Evolutionary conservation across 371 early-diverging fungal genomes (phyloP), one percentile per base, ranked within the genome.

Genomic region (Apophysomyces sp.): DNA sequence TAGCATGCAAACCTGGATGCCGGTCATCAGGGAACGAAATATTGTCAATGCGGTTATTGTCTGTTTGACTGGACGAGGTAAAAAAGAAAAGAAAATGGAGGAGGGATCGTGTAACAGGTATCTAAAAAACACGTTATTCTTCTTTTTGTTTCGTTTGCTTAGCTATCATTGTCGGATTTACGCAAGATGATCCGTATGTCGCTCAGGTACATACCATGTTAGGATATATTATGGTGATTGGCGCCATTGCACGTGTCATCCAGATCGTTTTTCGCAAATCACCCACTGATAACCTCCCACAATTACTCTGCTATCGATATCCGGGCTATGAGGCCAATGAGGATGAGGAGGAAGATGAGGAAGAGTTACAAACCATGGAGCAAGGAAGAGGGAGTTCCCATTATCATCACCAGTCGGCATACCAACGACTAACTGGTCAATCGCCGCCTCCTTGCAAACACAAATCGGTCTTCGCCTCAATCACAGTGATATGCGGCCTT

Each of bases 261-360:
- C 80, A 79, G 59, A 67, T 79, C 44, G 55, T 71, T 29, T 73
- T 79, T 56, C 71, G 80, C 30, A 74, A 73, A 52, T 70, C 79
- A 66, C 79, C 76, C 4, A 58, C 60, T 30, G 75, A 75, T 13
- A 73, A 73, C 53, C 58, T 74, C 13, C 77, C 80, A n/a, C 73
- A 65, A 53, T 69, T 67, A 15, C 53, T 75, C 63, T 66, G 49
- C 4, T 44, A 69, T 52, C 63, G 24, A 52, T 61, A 53, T 51
- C 58, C 31, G 32, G 41, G 58, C 4, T 59, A 37, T 2, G 67
- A 56, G 6, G 41, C 16, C 18, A 73, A 65, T 34, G 61, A 63
- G 6, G 63, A 57, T 2, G 64, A 56, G 13, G 55, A 57, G n/a
- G 64, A 57, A 12, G 67, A 67, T 40, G 62, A 55, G 21, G 62